These are phyloP conservation scores for Magnaporthiopsis poae DNA, from an alignment of 2,329 filamentous ascomycete species.

Conservation along the genomic window DNA sequence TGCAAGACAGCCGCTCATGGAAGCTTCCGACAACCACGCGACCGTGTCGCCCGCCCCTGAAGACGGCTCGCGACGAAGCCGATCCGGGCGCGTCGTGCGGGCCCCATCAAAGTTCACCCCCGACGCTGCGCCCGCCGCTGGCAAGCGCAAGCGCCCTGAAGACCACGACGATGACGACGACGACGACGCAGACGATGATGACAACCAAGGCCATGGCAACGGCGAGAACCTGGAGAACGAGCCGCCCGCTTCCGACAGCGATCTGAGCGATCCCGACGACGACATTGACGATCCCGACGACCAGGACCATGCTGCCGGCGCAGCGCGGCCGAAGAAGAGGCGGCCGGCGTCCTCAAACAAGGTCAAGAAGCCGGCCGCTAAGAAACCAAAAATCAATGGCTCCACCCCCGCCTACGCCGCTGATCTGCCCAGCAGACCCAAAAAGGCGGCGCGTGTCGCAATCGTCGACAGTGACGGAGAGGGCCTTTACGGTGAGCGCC, in stretches of 20 bases:
- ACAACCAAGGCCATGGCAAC: neutral
- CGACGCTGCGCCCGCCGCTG: conserved; percentile 34
- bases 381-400: conserved; percentile 57
- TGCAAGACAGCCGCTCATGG: conserved; percentile 39
- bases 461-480: conserved; percentile 40
- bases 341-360: conserved; percentile 31
- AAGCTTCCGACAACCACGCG: conserved; percentile 46
- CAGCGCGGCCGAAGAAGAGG: conserved; percentile 23
- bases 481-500: conserved; percentile 43
- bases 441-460: conserved; percentile 45
- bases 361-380: conserved; percentile 47
- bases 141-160: conserved; percentile 45
- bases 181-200: conserved; percentile 21
- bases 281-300: conserved; percentile 29
- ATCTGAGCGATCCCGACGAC: conserved; percentile 26
- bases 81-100: conserved; percentile 58
- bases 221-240: conserved; percentile 30
- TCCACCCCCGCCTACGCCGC: conserved; percentile 31
- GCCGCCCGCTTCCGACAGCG: conserved; percentile 27
- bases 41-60: conserved; percentile 40
- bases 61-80: conserved; percentile 46
- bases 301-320: conserved; percentile 32
- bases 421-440: conserved; percentile 42
- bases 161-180: conserved; percentile 31
- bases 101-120: conserved; percentile 51